Evolutionary conservation across 2,329 filamentous ascomycete genomes (phyloP).

Genomic region (Fusarium keratoplasticum): DNA sequence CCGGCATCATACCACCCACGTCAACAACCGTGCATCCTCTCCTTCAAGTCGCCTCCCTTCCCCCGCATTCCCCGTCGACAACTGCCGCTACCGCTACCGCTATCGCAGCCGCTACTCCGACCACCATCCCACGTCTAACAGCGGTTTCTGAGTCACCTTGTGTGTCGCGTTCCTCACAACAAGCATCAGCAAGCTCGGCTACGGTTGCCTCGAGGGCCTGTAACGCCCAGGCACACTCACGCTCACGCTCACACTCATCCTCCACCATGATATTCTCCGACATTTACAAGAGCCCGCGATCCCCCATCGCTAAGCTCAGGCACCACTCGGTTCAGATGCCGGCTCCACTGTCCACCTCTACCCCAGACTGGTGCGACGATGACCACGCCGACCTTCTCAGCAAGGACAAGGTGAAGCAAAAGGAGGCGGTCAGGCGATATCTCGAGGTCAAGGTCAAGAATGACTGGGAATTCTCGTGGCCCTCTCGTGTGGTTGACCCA

Average conservation of each 20-base stretch:
- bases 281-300: constrained; percentile 67
- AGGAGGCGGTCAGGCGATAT: constrained; percentile 70
- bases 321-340: constrained; percentile 49
- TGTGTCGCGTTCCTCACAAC: constrained; percentile 15
- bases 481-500: constrained; percentile 46
- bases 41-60: constrained; percentile 30
- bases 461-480: constrained; percentile 73
- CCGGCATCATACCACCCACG: constrained; percentile 37
- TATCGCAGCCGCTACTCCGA: constrained; percentile 22
- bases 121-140: constrained; percentile 17
- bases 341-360: constrained; percentile 42
- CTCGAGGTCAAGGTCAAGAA: constrained; percentile 65
- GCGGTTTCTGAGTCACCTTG: constrained; percentile 20
- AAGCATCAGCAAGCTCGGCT: constrained; percentile 11
- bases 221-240: constrained; percentile 28
- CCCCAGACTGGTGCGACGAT: constrained; percentile 55
- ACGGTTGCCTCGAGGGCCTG: constrained; percentile 31
- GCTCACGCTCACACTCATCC: constrained; percentile 3
- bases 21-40: constrained; percentile 36
- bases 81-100: constrained; percentile 35
- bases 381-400: constrained; percentile 72
- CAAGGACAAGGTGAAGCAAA: constrained; percentile 71
- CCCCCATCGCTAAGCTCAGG: constrained; percentile 64
- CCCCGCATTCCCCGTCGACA: constrained; percentile 40
- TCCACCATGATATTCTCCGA: constrained; percentile 68